Conservation (phyloP, 768 basidiomycete genomes). For the Fomitopsis serialis region DNA sequence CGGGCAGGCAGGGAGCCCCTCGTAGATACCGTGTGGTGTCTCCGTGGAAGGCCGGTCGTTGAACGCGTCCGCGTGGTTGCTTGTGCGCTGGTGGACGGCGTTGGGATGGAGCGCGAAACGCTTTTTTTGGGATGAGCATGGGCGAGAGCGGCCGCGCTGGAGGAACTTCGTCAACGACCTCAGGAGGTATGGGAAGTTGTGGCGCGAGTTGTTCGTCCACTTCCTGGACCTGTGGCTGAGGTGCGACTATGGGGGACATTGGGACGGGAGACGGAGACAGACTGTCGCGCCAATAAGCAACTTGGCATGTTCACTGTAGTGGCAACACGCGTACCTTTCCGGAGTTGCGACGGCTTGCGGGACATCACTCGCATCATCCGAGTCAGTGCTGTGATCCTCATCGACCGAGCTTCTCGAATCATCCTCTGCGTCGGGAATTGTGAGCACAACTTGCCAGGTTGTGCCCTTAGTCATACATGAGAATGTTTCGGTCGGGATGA, state of each 20-base stretch:
- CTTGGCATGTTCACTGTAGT: too few species aligned
- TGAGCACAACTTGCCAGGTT: conserved; percentile 1
- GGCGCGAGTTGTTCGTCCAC: not conserved
- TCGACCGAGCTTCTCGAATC: not conserved
- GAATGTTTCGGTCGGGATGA: too few species aligned
- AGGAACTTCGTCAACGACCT: not conserved
- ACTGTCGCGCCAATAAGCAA: not conserved
- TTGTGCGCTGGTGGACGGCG: not conserved
- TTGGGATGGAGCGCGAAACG: conserved; percentile 2
- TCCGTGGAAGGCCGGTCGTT: not conserved
- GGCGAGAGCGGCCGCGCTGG: not conserved
- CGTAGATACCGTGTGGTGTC: not conserved
- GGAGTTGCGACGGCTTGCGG: not conserved
- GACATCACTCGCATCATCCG: not conserved
- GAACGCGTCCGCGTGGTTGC: not conserved
- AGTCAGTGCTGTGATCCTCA: not conserved
- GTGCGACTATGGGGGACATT: too few species aligned
- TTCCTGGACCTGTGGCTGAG: too few species aligned
- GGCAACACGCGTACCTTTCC: not conserved
- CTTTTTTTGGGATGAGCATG: conserved; percentile 1
- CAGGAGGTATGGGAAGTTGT: not conserved
- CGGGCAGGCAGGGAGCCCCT: conserved; percentile 11
- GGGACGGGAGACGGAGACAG: not conserved
- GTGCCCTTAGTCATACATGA: not conserved
- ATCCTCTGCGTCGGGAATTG: conserved; percentile 6